Base-by-base conservation (phyloP, 2,329 filamentous ascomycete species). In the Camillea tinctor region DNA sequence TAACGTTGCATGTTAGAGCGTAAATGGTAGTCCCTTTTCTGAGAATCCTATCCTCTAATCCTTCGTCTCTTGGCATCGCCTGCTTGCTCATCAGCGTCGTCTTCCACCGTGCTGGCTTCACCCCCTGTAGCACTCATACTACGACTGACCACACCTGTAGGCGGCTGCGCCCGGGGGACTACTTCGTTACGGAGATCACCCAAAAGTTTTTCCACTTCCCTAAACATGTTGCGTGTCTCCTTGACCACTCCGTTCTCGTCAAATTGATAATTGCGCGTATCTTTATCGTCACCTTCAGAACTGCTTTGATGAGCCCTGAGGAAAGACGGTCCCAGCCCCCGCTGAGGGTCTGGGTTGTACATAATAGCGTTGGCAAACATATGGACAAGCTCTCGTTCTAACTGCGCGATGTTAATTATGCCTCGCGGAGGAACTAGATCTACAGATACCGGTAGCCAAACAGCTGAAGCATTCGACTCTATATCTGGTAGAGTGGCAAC, bases 341-440 rank as follows among this genome's bases (percentile, higher is more conserved):
- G 85, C 66, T 90, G 81, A 0, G 89, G 88, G 63, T 96, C 92
- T 0, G 91, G 88, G 69, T 98, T 98, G 80, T 97, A 99, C 95
- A 99, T 98, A 75, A 97, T 90, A 19, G 95, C 94, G 71, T 98
- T 98, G 66, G 93, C 92, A 74, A 98, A 97, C 91, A 98, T 97
- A 69, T 96, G 91, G 68, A 96, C 92, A 11, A 98, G 80, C 74
- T 98, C 94, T 66, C 93, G 92, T 75, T 98, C 94, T 17, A 98
- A 82, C 73, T 98, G 95, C 1, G 90, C 87, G 55, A 91, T 93
- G 75, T 98, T 98, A 75, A 98, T 91, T 68, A 98, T 97, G 20
- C 88, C 92, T 68, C 88, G 91, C 0, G 95, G 94, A 2, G 94
- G 92, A 2, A 94, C 82, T 23, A 97, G 80, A 59, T 97, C 92